Base-by-base conservation (phyloP, 768 basidiomycete species). In the Suillus spraguei region DNA sequence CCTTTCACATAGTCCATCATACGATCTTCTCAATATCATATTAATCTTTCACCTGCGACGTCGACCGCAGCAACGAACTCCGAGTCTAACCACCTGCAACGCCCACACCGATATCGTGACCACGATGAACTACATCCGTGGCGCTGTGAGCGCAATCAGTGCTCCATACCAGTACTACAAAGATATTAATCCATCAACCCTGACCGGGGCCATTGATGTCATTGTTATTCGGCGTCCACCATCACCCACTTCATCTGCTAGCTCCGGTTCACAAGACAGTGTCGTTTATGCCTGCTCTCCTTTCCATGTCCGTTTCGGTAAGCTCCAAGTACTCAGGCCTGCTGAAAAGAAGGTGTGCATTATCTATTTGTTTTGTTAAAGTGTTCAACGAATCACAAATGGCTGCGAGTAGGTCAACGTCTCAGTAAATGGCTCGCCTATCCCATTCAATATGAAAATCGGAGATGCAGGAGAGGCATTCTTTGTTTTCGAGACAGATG, bases 401-500 rank as follows among this genome's bases (percentile, higher is more conserved):
- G n/a, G 44, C 20, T 33, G 54, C 17, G 42, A 52, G 17, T 66
- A 95, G 94, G 97, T 99, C 66, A 92, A 89, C 65, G 86, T 99
- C 39, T 85, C 86, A 59, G 88, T 99, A 70, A 96, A 97, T 77
- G 93, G 91, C 46, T 81, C 87, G 68, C 83, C 84, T 50, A 90
- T 95, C 62, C 97, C 97, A 0, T 99, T 93, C 76, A 85, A 84
- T 75, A 99, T 99, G 97, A 99, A 99, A 82, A 95, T 99, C 65
- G 96, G 95, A 46, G 97, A 99, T 63, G 95, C 97, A 1, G 97
- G 97, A 5, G 97, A 99, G 78, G 97, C 96, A 0, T 99, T 99
- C 82, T 99, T 99, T 71, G 91, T 99, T 46, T 94, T 99, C 68
- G 97, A 99, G 77, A 98, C 97, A 0, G 93, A 96, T 46, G 93